Evolutionary conservation across 75 land plant species (phyloP), one percentile per base, ranked within the genome.

Genomic region (Isoetes taiwanensis): DNA sequence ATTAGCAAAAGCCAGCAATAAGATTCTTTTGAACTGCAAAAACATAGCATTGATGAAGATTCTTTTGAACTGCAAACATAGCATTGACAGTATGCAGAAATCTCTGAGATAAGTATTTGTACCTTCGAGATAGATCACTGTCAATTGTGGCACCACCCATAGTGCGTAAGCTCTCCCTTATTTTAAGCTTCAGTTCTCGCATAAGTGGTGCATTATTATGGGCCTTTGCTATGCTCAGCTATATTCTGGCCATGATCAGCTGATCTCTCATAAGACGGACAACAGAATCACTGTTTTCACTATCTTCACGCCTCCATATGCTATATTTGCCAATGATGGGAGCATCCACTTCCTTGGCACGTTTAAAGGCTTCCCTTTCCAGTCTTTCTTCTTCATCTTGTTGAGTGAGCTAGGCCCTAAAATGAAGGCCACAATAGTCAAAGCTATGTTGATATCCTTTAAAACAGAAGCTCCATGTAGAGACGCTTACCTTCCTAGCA

Each of bases 211-310:
- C 48, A 19, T 74, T 57, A 25, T 76, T 78, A 66, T 72, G 83
- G 21, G 76, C 54, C 65, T 76, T 72, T 21, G 96, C 89, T 74
- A 93, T 72, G 59, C 76, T 70, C 41, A 78, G 58, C 67, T 93
- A 93, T 1, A 77, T 77, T 62, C 77, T 85, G 34, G 86, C 98
- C 98, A 93, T 93, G 12, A 93, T 93, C 20, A 93, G 73, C 33
- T 93, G 98, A 41, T 93, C 98, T 29, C 96, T 65, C 72, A 93
- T 81, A 62, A 88, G 46, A 23, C 98, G 79, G 4, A 88, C 79
- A 8, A 77, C 72, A 14, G 88, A 61, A 67, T 93, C 98, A 37
- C 83, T 62, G 40, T 94, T 85, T 34, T 93, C 98, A 33, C 70
- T 77, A 20, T 86, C 97, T 3, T 93, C 96, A 59, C 58, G 74